Evolutionary conservation across 805 yeast species (phyloP).

Genomic region (Myxozyma udenii): DNA sequence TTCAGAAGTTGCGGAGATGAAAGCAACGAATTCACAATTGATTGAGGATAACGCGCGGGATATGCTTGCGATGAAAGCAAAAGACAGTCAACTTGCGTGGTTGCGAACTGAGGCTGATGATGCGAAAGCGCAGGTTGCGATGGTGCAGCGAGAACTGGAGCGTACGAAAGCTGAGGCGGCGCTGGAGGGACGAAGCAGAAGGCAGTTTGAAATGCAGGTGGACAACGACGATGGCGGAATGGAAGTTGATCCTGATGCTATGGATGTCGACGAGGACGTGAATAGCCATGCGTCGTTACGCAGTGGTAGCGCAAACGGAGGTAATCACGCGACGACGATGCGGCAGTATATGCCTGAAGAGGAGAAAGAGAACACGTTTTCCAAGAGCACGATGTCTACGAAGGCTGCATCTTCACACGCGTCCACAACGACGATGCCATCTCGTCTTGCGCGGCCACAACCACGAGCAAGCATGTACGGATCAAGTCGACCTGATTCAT

Average conservation of each 20-base stretch:
- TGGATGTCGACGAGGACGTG: too few species aligned
- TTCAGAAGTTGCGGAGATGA: slow-evolving; percentile 41
- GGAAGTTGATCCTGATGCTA: neutral
- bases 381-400: neutral
- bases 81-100: slow-evolving; percentile 65
- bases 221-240: too few species aligned
- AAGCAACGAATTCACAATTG: slow-evolving; percentile 37
- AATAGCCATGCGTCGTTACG: too few species aligned
- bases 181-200: neutral
- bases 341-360: slow-evolving; percentile 7
- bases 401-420: neutral
- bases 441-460: neutral
- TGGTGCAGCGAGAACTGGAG: slow-evolving; percentile 46
- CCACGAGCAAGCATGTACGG: neutral
- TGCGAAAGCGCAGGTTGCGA: slow-evolving; percentile 48
- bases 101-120: slow-evolving; percentile 60
- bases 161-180: slow-evolving; percentile 28
- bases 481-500: neutral
- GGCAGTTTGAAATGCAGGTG: neutral
- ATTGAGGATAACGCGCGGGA: slow-evolving; percentile 53
- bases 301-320: too few species aligned
- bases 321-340: too few species aligned
- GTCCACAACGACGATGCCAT: neutral
- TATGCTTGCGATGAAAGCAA: slow-evolving; percentile 55
- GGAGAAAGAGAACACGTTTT: slow-evolving; percentile 21